A percentile compares a stretch with the other conserved stretches of the same genome.
Conservation (phyloP, 2,329 filamentous ascomycete species). For the Curvularia sp. region DNA sequence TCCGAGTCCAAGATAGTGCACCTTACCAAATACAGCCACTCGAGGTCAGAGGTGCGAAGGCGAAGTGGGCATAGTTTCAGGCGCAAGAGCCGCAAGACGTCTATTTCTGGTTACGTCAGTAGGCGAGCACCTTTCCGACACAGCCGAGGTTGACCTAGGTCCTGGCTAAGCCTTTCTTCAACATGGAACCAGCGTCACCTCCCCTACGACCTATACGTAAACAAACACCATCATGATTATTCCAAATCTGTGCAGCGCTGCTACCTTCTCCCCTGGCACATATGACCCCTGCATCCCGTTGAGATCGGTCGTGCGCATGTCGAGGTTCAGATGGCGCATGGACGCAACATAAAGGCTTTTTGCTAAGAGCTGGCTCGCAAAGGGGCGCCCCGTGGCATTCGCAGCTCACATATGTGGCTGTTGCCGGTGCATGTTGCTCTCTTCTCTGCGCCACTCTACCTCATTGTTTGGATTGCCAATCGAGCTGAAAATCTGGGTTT, state of each 20-base stretch:
- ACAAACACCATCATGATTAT: background rate
- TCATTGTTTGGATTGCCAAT: background rate
- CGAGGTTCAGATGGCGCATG: background rate
- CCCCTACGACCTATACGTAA: background rate
- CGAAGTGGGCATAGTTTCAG: conserved; percentile 2
- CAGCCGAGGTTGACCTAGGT: conserved; percentile 8
- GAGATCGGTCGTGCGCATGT: background rate
- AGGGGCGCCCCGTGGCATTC: background rate
- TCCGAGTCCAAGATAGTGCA: background rate
- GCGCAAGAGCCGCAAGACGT: background rate
- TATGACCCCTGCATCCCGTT: background rate
- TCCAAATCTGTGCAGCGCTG: background rate
- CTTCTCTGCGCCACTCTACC: background rate
- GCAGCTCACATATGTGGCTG: background rate
- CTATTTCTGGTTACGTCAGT: background rate
- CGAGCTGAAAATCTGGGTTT: background rate
- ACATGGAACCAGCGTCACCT: background rate
- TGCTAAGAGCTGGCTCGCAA: background rate
- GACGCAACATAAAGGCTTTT: background rate
- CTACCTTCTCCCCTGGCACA: background rate
- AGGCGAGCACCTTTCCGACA: conserved; percentile 2
- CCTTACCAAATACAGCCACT: conserved; percentile 5
- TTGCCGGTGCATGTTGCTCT: background rate
- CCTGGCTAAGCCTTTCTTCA: background rate
- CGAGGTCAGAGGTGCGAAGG: background rate